Evolutionary conservation across 345 rosid species (phyloP), one percentile per base, ranked within the genome.

Genomic region (Linum trigynum): DNA sequence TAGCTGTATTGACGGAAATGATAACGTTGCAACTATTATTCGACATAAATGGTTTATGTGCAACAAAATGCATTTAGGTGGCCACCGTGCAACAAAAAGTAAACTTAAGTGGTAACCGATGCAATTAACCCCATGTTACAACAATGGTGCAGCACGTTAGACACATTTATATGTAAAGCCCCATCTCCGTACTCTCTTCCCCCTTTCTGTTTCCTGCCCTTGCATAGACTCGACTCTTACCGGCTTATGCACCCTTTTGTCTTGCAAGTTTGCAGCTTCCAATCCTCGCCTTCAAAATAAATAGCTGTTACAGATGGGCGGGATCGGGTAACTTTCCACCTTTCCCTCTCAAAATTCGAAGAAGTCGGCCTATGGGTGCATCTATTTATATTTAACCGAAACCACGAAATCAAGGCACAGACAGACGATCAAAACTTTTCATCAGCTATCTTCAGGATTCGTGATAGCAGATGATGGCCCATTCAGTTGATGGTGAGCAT

Each of bases 311-410:
- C 69, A 65, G 70, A 38, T 74, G 70, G 69, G 32, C 32, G 53
- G 15, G 15, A 48, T 48, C 36, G 65, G 82, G 78, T 71, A 79
- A 83, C 72, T 84, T 82, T 86, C 85, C 86, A 77, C 81, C 81
- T 74, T 62, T 60, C 78, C 76, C 23, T 50, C 32, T 23, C 38
- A 70, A 6, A 56, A 65, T 66, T 76, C 73, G 61, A 62, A 23
- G 32, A 23, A 63, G 63, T 68, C 5, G 66, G 76, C 67, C 69
- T 65, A 67, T 68, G 56, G 14, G 32, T 23, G 32, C 1, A 23
- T 23, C 32, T 16, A 67, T 56, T 35, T 39, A 48, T 39, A 17
- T 3, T 51, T 38, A 63, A 69, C 7, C 61, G 59, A 67, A 72
- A 37, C 55, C 43, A 36, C 17, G 55, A 72, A 64, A 73, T 64